Percentiles rank a stretch among this genome's conserved stretches.
Conservation (phyloP, 306 rosid genomes). For the Nissolia schottii region DNA sequence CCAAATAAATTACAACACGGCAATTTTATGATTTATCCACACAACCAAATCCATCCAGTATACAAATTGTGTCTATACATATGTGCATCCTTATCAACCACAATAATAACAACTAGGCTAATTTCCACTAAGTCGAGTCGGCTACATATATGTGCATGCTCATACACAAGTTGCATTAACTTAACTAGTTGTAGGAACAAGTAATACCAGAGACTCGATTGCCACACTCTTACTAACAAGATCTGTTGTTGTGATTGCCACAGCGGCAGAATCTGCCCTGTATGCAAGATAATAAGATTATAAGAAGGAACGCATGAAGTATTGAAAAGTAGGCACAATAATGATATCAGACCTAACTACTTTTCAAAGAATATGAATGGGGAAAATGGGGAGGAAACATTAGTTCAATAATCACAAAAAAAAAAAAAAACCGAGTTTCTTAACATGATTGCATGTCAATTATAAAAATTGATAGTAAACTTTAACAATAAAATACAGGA, state of each 20-base stretch:
- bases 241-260: constrained; percentile 94
- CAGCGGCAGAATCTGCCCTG: constrained; percentile 95
- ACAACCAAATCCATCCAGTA: constrained; percentile 3
- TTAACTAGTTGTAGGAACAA: constrained; percentile 1
- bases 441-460: constrained; percentile 5
- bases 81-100: too few relatives aligned
- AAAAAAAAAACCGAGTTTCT: not conserved
- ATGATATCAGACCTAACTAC: not conserved
- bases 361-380: not conserved
- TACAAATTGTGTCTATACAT: not conserved
- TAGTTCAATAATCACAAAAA: not conserved
- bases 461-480: not conserved
- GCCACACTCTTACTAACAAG: constrained; percentile 97
- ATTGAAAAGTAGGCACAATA: not conserved
- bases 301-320: not conserved
- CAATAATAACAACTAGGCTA: too few relatives aligned
- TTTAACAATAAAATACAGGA: not conserved
- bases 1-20: not conserved
- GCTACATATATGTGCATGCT: not conserved
- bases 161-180: not conserved
- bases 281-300: constrained; percentile 38
- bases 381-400: not conserved
- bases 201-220: constrained; percentile 67
- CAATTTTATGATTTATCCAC: constrained; percentile 1
- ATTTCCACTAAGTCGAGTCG: too few relatives aligned